Percentiles rank a stretch among this genome's conserved stretches.
phyloP scores from a whole-genome alignment of 371 early-diverging fungal species.

The Haplosporangium sp. region DNA sequence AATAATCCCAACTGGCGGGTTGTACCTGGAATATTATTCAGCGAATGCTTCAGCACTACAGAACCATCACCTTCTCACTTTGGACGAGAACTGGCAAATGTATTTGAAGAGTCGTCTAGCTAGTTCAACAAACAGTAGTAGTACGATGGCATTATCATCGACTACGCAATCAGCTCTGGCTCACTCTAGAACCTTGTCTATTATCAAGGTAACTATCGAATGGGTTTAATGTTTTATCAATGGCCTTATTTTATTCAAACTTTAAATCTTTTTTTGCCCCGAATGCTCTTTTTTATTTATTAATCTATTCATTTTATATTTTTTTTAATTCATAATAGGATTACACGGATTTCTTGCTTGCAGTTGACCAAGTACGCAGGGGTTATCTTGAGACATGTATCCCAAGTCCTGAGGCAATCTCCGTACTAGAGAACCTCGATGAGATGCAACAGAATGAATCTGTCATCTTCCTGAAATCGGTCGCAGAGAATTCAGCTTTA shows the following conservation, averaged over 20 bases:
- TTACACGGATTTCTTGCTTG: constrained; percentile 24
- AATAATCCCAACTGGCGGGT: constrained; percentile 29
- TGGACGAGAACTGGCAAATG: constrained; percentile 44
- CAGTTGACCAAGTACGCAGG: constrained; percentile 40
- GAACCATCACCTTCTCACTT: constrained; percentile 23
- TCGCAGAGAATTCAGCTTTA: not conserved
- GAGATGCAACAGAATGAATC: constrained; percentile 46
- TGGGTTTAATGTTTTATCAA: not conserved
- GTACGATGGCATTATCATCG: not conserved
- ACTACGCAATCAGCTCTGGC: not conserved
- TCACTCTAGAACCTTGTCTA: not conserved
- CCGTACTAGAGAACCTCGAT: constrained; percentile 35
- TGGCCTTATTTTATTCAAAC: not conserved
- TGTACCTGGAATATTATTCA: constrained; percentile 38
- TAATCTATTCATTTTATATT: not conserved
- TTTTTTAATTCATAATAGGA: constrained; percentile 13
- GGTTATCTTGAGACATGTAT: constrained; percentile 36
- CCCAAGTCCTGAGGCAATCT: constrained; percentile 44
- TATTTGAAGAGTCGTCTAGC: constrained; percentile 22
- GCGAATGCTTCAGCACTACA: constrained; percentile 42
- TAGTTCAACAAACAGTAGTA: not conserved
- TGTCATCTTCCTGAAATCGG: constrained; percentile 16
- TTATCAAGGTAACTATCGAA: constrained; percentile 27
- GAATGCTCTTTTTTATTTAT: not conserved
- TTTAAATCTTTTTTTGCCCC: no score